Evolutionary conservation across 306 rosid species (phyloP), one percentile per base, ranked within the genome.

Genomic region (Nissolia schottii): DNA sequence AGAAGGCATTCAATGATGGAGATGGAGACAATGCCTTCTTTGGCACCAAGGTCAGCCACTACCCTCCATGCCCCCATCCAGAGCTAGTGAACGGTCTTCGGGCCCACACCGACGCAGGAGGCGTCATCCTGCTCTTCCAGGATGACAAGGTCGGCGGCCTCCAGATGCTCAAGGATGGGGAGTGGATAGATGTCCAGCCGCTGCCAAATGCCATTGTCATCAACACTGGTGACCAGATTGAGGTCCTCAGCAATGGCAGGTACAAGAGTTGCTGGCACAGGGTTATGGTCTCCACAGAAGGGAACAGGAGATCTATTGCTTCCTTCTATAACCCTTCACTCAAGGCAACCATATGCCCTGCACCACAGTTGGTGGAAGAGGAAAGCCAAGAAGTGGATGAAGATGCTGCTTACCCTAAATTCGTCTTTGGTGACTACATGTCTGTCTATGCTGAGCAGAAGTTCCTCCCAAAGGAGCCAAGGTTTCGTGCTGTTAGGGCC

Each of bases 1-100:
- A 87, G 87, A 90, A 79, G 50, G 90, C 95, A 70, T 85, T 91
- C 68, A 87, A 88, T 12, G 91, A 79, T 12, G 92, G 89, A 62
- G 93, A 79, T 6, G 89, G 57, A 74, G 67, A 89, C 25, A 79
- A 70, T 32, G 92, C 92, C 48, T 93, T 87, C 79, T 91, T 91
- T 37, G 99, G 99, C n/a, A 94, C 99, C 57, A 91, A 94, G 84
- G 97, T 94, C 64, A 94, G 99, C 80, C 97, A 94, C 85, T 94
- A 94, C 89, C 99, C 99, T 2, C 90, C 99, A 0, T 91, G 97
- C 67, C 96, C 96, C 11, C 23, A 82, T 15, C 97, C 97, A 6
- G 96, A 87, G 85, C 78, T 85, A 4, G 95, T 87, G 58, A 86
- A 90, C 4, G 99, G 99, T 10, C 91, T 94, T 19, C 84, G 97